A percentile compares a stretch with the other conserved stretches of the same genome.
Conservation (phyloP, 192 early-diverging fungal genomes). For the Mortierella claussenii region DNA sequence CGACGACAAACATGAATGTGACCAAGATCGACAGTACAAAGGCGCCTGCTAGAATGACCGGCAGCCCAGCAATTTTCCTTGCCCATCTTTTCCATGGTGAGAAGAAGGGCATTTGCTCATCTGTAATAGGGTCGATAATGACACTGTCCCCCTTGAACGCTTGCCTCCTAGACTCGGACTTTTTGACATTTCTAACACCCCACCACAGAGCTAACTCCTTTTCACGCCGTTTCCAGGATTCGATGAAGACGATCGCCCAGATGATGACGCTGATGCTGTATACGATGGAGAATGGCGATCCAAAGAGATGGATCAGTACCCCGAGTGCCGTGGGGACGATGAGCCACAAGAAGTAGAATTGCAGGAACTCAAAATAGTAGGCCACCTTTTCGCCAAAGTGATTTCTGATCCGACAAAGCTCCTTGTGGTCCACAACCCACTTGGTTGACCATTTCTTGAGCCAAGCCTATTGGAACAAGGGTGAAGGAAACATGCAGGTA, state of each 20-base stretch:
- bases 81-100: slow-evolving; percentile 77
- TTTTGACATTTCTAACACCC: slow-evolving; percentile 73
- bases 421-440: slow-evolving; percentile 78
- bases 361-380: slow-evolving; percentile 93
- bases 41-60: slow-evolving; percentile 67
- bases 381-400: slow-evolving; percentile 91
- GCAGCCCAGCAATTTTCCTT: slow-evolving; percentile 64
- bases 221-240: slow-evolving; percentile 85
- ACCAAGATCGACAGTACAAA: slow-evolving; percentile 70
- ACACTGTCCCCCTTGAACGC: slow-evolving; percentile 73
- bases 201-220: slow-evolving; percentile 76
- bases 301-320: slow-evolving; percentile 62
- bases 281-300: slow-evolving; percentile 65
- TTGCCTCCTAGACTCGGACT: slow-evolving; percentile 70
- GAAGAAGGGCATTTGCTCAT: slow-evolving; percentile 78
- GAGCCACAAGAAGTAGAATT: slow-evolving; percentile 86
- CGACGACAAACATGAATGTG: slow-evolving; percentile 73
- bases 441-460: slow-evolving; percentile 82
- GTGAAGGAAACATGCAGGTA: no score
- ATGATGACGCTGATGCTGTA: slow-evolving; percentile 73
- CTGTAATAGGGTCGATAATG: slow-evolving; percentile 72
- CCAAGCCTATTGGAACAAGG: slow-evolving; percentile 75
- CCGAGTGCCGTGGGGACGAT: slow-evolving; percentile 75
- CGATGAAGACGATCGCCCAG: slow-evolving; percentile 78
- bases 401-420: slow-evolving; percentile 78